Percentiles rank a stretch among this genome's conserved stretches.
These are phyloP conservation scores for Dothiorella sarmentorum DNA, from an alignment of 2,329 filamentous ascomycete species.

Conservation along the genomic window DNA sequence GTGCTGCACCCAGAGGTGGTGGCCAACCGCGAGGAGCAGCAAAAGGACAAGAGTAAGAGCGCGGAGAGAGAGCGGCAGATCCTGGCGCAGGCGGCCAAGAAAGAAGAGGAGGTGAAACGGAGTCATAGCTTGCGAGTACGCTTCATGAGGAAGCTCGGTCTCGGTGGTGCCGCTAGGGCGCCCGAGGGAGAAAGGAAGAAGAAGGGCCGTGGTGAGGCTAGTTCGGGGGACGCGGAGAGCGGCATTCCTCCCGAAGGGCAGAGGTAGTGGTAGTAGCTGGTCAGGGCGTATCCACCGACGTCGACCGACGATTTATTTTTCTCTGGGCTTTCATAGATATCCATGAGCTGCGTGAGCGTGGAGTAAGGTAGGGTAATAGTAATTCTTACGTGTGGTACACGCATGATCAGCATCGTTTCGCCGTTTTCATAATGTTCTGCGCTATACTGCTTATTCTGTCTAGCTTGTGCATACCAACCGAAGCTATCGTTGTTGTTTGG, in stretches of 20 bases:
- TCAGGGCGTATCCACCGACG: neutral
- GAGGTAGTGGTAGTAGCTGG: neutral
- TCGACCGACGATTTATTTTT: neutral
- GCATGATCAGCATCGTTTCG: no score
- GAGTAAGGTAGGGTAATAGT: neutral
- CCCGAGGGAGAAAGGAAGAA: constrained; percentile 23
- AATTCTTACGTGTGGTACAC: neutral
- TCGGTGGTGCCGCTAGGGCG: constrained; percentile 24
- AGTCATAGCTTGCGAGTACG: constrained; percentile 25
- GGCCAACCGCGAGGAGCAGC: constrained; percentile 43
- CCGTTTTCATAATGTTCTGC: no score
- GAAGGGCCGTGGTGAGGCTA: neutral
- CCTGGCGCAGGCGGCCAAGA: constrained; percentile 39
- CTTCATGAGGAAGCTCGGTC: constrained; percentile 29
- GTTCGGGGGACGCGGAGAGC: constrained; percentile 30
- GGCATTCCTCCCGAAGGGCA: constrained; percentile 34
- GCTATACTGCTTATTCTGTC: no score
- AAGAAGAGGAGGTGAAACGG: constrained; percentile 40
- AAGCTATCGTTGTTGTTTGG: no score
- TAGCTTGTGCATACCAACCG: no score
- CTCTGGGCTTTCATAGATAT: neutral
- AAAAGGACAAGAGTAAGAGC: constrained; percentile 56
- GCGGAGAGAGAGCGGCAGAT: constrained; percentile 61
- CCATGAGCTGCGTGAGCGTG: neutral
- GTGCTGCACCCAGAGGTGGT: constrained; percentile 60